phyloP scores from a whole-genome alignment of 78 protist species.

The Dictyostelium firmibasis region DNA sequence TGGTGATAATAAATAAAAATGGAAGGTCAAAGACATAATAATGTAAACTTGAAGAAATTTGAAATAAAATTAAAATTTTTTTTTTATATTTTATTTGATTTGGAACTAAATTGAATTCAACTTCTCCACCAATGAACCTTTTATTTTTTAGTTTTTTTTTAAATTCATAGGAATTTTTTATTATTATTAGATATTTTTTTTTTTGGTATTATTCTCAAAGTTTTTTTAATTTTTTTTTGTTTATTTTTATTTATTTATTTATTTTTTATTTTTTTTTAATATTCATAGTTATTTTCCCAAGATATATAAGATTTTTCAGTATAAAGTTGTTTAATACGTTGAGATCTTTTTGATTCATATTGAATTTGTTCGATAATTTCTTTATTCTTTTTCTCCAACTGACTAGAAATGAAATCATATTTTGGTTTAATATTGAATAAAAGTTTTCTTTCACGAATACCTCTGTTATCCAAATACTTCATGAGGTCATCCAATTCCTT shows the following conservation, averaged over 20 bases:
- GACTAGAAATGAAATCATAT: constrained; percentile 2
- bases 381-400: background rate
- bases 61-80: too few relatives aligned
- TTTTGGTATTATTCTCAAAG: too few relatives aligned
- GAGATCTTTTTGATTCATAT: constrained; percentile 46
- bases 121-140: too few relatives aligned
- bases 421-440: constrained; percentile 13
- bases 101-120: too few relatives aligned
- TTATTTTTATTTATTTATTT: background rate
- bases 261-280: background rate
- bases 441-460: constrained; percentile 48
- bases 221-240: background rate
- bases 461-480: constrained; percentile 44
- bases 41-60: too few relatives aligned
- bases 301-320: constrained; percentile 7
- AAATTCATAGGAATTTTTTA: too few relatives aligned
- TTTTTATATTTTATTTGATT: too few relatives aligned
- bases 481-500: constrained; percentile 61
- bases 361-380: constrained; percentile 15
- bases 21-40: too few relatives aligned
- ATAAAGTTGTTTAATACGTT: constrained; percentile 38
- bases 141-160: too few relatives aligned
- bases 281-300: constrained; percentile 13
- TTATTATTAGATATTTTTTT: too few relatives aligned
- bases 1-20: too few relatives aligned